A percentile compares a stretch with the other conserved stretches of the same genome.
These are phyloP conservation scores for Sanguinoderma infundibulare DNA, from an alignment of 1,284 basidiomycete species.

Conservation along the genomic window DNA sequence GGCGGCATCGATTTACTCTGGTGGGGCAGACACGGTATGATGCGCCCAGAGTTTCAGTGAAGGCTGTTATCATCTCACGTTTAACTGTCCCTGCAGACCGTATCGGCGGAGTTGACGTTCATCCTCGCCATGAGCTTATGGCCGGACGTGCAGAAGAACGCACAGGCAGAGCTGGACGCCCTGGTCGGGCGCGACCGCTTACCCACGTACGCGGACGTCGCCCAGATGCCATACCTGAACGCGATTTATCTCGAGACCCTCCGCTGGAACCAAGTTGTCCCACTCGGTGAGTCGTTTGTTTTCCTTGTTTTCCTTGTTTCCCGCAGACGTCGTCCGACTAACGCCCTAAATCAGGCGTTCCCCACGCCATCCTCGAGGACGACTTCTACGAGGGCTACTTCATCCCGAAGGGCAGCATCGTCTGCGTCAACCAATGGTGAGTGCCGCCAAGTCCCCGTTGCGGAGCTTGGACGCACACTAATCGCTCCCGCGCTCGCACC, in stretches of 20 bases:
- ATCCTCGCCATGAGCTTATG: constrained; percentile 35
- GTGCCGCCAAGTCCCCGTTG: not conserved
- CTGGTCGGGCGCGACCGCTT: constrained; percentile 34
- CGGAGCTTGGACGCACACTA: too few relatives aligned
- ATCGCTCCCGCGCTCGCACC: too few relatives aligned
- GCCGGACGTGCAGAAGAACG: constrained; percentile 35
- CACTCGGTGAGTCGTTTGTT: constrained; percentile 26
- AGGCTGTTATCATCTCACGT: not conserved
- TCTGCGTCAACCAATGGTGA: constrained; percentile 33
- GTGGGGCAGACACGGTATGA: constrained; percentile 33
- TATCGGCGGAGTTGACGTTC: constrained; percentile 30
- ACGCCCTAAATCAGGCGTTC: constrained; percentile 20
- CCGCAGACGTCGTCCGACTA: not conserved
- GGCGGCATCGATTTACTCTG: constrained; percentile 34
- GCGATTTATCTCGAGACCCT: constrained; percentile 36
- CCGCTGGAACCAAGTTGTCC: constrained; percentile 33
- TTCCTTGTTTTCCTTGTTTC: not conserved
- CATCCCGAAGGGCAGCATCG: constrained; percentile 34
- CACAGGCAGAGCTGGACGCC: constrained; percentile 36
- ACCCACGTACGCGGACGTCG: constrained; percentile 34
- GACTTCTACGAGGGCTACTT: constrained; percentile 35
- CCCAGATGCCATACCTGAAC: constrained; percentile 35
- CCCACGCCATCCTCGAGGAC: constrained; percentile 32
- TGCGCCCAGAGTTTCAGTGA: not conserved
- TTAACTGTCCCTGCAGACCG: constrained; percentile 24